phyloP scores from a whole-genome alignment of 768 basidiomycete species.

The Naematelia aurantialba region DNA sequence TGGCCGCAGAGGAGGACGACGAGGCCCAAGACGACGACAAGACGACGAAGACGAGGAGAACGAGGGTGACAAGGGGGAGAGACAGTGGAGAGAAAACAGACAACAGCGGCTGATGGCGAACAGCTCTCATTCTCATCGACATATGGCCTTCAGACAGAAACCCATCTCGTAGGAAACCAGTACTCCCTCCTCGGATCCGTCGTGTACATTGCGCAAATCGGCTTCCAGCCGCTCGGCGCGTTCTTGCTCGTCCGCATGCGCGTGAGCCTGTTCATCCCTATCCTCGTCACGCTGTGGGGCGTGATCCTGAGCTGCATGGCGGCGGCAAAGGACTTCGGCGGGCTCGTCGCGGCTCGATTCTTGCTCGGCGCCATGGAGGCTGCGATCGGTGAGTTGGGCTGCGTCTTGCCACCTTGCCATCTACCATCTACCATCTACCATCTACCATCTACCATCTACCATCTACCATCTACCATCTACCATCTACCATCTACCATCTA shows the following conservation, averaged over 20 bases:
- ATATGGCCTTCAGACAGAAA: slow-evolving; percentile 43
- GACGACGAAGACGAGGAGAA: no score
- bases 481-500: no score
- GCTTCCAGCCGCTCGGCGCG: slow-evolving; percentile 30
- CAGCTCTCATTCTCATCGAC: neutral
- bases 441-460: no score
- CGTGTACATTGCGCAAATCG: slow-evolving; percentile 39
- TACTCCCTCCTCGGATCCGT: slow-evolving; percentile 41
- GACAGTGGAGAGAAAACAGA: neutral
- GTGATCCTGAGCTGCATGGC: slow-evolving; percentile 13
- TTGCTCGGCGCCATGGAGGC: slow-evolving; percentile 54
- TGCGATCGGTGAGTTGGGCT: slow-evolving; percentile 43
- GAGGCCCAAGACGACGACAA: no score
- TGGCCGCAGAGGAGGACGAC: no score
- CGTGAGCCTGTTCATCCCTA: neutral
- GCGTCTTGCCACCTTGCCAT: neutral
- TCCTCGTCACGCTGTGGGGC: neutral
- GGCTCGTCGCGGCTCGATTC: slow-evolving; percentile 24
- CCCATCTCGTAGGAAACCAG: slow-evolving; percentile 21
- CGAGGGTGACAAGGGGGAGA: neutral
- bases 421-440: no score
- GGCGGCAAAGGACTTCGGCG: slow-evolving; percentile 29
- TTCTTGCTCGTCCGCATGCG: neutral
- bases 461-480: no score
- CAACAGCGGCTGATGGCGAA: no score